These are phyloP conservation scores for Tylopilus rubrobrunneus DNA, from an alignment of 768 basidiomycete species.

Conservation along the genomic window DNA sequence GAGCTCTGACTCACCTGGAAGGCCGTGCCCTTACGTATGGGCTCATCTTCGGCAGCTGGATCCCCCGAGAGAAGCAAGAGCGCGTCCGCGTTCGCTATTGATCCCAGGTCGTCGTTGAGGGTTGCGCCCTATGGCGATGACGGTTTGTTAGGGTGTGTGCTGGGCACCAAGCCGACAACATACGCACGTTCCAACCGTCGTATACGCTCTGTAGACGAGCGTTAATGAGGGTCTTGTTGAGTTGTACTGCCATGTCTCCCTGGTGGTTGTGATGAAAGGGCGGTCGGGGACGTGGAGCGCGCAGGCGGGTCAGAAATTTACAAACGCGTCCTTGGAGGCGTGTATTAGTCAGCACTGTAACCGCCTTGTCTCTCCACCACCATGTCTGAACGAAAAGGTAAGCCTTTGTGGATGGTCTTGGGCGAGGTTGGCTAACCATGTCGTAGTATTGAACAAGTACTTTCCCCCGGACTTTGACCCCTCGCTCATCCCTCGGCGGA, in stretches of 20 bases:
- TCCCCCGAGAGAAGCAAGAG: constrained; percentile 74
- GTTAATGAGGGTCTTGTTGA: constrained; percentile 59
- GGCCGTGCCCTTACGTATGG: constrained; percentile 87
- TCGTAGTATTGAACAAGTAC: constrained; percentile 85
- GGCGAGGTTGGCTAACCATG: constrained; percentile 4
- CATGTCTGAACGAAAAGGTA: constrained; percentile 87
- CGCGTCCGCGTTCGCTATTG: constrained; percentile 66
- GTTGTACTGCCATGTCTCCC: constrained; percentile 59
- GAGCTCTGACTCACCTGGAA: constrained; percentile 62
- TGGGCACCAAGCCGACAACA: constrained; percentile 6
- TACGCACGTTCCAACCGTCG: constrained; percentile 59
- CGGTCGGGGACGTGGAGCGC: constrained; percentile 19
- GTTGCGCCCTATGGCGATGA: constrained; percentile 48
- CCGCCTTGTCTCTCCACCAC: constrained; percentile 17
- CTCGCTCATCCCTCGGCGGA: constrained; percentile 88
- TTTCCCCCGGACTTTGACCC: constrained; percentile 99
- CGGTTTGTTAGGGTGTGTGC: constrained; percentile 7
- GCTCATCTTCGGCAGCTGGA: constrained; percentile 79
- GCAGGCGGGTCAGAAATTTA: constrained; percentile 28
- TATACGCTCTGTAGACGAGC: constrained; percentile 56
- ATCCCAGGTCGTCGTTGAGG: constrained; percentile 67
- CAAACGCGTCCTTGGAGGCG: constrained; percentile 23
- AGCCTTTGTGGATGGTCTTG: neutral
- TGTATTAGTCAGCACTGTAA: constrained; percentile 28
- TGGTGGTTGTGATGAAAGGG: constrained; percentile 3